Percentiles rank a stretch among this genome's conserved stretches.
Conservation (phyloP, 2,329 filamentous ascomycete species). For the Saccharata proteae region DNA sequence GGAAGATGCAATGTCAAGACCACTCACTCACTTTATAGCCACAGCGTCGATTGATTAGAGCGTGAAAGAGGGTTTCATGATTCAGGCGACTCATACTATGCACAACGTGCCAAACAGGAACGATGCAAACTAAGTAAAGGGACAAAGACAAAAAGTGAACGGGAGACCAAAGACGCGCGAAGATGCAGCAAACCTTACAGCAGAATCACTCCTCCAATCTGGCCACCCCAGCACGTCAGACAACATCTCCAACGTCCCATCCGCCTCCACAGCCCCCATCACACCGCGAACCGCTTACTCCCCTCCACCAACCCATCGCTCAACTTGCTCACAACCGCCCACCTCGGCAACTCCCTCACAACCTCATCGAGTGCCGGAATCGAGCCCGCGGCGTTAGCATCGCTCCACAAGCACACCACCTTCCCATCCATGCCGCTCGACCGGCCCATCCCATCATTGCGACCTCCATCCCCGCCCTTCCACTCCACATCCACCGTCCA, state of each 20-base stretch:
- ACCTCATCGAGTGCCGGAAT: constrained; percentile 82
- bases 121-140: no score
- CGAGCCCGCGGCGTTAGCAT: constrained; percentile 57
- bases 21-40: no score
- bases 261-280: constrained; percentile 9
- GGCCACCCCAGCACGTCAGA: no score
- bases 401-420: constrained; percentile 76
- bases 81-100: no score
- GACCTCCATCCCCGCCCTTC: constrained; percentile 27
- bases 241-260: neutral
- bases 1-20: no score
- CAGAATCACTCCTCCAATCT: no score
- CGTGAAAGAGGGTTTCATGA: no score
- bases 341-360: constrained; percentile 61
- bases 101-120: no score
- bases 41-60: no score
- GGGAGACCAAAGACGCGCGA: no score
- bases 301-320: constrained; percentile 73
- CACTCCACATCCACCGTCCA: constrained; percentile 69
- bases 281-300: constrained; percentile 54
- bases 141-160: no score
- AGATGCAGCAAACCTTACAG: no score
- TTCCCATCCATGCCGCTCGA: constrained; percentile 34
- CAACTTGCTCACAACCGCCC: constrained; percentile 67
- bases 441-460: constrained; percentile 6